Base-by-base conservation (phyloP, 1,139 yeast genomes). In the Sugiyamaella pinicola region DNA sequence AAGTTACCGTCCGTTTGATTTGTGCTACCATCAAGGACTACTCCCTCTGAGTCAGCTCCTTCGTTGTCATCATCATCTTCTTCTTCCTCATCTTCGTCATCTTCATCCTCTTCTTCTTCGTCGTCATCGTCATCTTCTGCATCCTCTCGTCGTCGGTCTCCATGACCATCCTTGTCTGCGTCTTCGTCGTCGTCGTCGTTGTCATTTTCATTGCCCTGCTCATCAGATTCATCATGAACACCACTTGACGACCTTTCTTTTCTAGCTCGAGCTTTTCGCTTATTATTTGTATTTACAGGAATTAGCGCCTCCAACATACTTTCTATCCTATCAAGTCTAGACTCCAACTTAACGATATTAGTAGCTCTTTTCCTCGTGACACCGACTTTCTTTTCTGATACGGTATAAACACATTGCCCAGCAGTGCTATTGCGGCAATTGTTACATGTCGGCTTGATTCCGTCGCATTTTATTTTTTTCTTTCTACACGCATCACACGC, bases 381-480 rank as follows among this genome's bases (percentile, higher is more conserved):
- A 21, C 61, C 60, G 44, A 63, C 55, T 46, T 64, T 66, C 49
- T 66, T 64, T 39, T 66, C 67, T 34, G 61, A 55, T 33, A 60
- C 64, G 4, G 72, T 65, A 51, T 68, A 69, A 13, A 60, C 57
- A 51, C 74, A 70, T 10, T 70, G 62, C 33, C 56, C 61, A 2
- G 35, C 15, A 4, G 71, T 68, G 1, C 77, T 70, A 54, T 79
- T 81, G 3, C 67, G 49, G 64, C 96, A 88, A 58, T 80, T 75
- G 0, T 79, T 68, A 62, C 96, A 87, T 0, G 65, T 57, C 0
- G 96, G 96, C 58, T 82, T 81, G 24, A 53, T 62, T 60, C 88
- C 95, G 62, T 85, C 86, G 64, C 96, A 88, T 64, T 86, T 85
- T 48, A 84, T 80, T 66, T 87, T 87, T 52, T 82, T 72, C 55